These are phyloP conservation scores for Hysterium pulicare DNA, from an alignment of 2,329 filamentous ascomycete species.

Conservation along the genomic window DNA sequence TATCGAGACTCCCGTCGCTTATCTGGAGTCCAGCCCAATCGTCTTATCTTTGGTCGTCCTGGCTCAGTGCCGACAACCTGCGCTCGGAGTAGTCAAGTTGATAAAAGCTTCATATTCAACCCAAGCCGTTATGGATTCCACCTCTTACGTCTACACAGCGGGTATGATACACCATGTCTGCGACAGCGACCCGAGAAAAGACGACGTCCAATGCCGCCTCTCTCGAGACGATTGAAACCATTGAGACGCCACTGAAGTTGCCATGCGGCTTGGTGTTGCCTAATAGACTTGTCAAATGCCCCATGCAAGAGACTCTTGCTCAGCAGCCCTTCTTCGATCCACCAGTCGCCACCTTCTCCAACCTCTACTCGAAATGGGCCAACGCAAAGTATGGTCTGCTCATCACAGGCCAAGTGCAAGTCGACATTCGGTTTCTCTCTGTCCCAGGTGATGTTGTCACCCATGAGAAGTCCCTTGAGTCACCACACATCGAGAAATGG, in stretches of 20 bases:
- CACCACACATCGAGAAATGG: conserved; percentile 41
- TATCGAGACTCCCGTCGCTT: too few relatives aligned
- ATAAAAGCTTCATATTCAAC: too few relatives aligned
- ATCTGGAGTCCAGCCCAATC: too few relatives aligned
- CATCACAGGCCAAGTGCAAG: conserved; percentile 44
- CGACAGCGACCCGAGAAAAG: too few relatives aligned
- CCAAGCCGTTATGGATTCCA: too few relatives aligned
- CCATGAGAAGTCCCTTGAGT: conserved; percentile 49
- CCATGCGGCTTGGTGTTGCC: conserved; percentile 29
- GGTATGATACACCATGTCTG: too few relatives aligned
- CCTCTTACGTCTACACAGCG: too few relatives aligned
- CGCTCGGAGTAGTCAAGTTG: too few relatives aligned
- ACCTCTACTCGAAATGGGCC: conserved; percentile 50
- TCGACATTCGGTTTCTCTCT: conserved; percentile 31
- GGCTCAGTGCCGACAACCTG: too few relatives aligned
- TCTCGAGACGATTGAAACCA: too few relatives aligned
- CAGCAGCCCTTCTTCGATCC: conserved; percentile 32
- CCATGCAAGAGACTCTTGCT: conserved; percentile 40
- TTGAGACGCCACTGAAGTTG: conserved; percentile 18
- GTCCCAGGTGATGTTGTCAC: conserved; percentile 41
- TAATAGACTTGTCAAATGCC: conserved; percentile 45
- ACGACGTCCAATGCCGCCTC: too few relatives aligned
- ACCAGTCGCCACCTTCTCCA: conserved; percentile 50
- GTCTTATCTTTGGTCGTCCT: too few relatives aligned
- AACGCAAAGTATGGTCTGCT: conserved; percentile 42